phyloP scores from a whole-genome alignment of 305 asterid genomes.

The Fraxinus xanthoxyloides region DNA sequence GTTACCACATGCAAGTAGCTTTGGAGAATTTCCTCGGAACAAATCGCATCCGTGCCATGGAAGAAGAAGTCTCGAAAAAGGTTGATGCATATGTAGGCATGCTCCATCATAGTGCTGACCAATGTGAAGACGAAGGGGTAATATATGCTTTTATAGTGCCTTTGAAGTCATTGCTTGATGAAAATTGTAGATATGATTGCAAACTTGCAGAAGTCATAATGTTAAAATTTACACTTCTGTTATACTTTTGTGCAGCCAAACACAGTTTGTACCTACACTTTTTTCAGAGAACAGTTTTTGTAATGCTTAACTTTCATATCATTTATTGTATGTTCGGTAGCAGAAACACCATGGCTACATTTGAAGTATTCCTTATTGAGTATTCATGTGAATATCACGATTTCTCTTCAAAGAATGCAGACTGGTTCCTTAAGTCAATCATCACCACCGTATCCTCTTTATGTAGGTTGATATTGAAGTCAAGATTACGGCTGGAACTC shows the following conservation, averaged over 20 bases:
- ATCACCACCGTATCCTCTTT: constrained; percentile 1
- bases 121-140: constrained; percentile 70
- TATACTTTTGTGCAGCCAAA: background rate
- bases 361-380: background rate
- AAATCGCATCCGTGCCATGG: constrained; percentile 58
- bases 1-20: constrained; percentile 64
- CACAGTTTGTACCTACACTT: background rate
- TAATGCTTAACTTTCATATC: background rate
- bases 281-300: background rate
- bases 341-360: background rate
- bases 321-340: background rate
- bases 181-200: background rate
- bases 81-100: constrained; percentile 47
- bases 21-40: constrained; percentile 57
- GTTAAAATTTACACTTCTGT: background rate
- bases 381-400: background rate
- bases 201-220: background rate
- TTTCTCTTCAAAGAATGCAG: background rate
- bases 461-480: constrained; percentile 75
- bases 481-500: constrained; percentile 75
- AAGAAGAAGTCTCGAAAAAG: constrained; percentile 62
- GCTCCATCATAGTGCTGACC: constrained; percentile 65
- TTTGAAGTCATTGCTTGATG: constrained; percentile 6
- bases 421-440: background rate
- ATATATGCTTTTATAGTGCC: constrained; percentile 13